Conservation (phyloP, 2,329 filamentous ascomycete species). For the Dactylellina parvicollis region DNA sequence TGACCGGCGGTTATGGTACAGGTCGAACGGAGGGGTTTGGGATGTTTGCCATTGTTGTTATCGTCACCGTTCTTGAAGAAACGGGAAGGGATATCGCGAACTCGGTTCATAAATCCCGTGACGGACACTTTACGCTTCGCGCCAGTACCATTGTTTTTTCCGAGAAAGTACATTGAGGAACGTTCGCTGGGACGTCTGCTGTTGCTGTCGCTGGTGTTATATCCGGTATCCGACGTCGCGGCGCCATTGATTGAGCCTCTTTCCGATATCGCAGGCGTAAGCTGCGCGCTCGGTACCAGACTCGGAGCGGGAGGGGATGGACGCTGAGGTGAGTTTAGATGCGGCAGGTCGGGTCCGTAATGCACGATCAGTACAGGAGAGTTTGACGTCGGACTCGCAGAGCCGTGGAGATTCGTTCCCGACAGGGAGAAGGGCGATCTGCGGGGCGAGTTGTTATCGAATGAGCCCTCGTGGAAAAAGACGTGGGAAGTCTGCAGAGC, state of each 20-base stretch:
- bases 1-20: conserved; percentile 22
- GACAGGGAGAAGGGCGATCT: conserved; percentile 17
- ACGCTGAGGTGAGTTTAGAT: conserved; percentile 10
- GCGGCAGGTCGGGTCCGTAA: conserved; percentile 5
- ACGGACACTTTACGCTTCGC: not conserved
- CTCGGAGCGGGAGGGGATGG: conserved; percentile 32
- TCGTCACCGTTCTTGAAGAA: conserved; percentile 16
- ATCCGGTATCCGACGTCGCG: not conserved
- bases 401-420: not conserved
- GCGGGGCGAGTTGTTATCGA: not conserved
- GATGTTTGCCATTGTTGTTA: not conserved
- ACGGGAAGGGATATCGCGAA: conserved; percentile 22
- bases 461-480: conserved; percentile 13
- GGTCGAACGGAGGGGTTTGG: conserved; percentile 1
- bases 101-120: conserved; percentile 5
- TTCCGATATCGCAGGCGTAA: conserved; percentile 15
- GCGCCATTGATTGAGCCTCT: not conserved
- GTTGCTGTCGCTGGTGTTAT: not conserved
- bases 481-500: conserved; percentile 37
- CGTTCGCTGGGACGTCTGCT: conserved; percentile 5
- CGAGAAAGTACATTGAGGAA: conserved; percentile 10
- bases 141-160: not conserved
- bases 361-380: not conserved
- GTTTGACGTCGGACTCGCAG: conserved; percentile 4
- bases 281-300: conserved; percentile 13